Percentiles rank a stretch among this genome's conserved stretches.
These are phyloP conservation scores for Colletotrichum musae DNA, from an alignment of 2,329 filamentous ascomycete genomes.

Conservation along the genomic window DNA sequence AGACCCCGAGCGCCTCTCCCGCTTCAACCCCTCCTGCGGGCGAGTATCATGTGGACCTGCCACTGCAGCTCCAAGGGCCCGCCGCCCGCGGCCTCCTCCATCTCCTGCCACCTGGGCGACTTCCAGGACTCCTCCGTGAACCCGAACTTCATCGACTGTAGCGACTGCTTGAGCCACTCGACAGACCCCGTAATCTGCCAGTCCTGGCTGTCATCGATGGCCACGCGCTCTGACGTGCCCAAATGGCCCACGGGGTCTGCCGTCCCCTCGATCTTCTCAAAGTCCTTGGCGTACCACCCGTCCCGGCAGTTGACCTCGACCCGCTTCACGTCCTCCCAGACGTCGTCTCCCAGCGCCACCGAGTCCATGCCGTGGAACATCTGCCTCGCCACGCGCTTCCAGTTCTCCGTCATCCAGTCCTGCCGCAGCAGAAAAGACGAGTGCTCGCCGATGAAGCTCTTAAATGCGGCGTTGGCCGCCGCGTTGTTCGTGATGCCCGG, in stretches of 20 bases:
- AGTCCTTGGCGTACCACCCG: constrained; percentile 29
- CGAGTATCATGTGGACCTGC: constrained; percentile 33
- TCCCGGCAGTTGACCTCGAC: constrained; percentile 24
- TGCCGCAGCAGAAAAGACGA: constrained; percentile 7
- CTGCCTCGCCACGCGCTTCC: constrained; percentile 30
- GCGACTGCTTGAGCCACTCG: constrained; percentile 34
- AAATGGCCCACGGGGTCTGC: constrained; percentile 10
- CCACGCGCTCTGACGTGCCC: constrained; percentile 1
- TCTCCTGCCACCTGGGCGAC: constrained; percentile 18
- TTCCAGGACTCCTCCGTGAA: constrained; percentile 28
- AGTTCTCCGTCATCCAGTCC: constrained; percentile 20
- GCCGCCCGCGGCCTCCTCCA: neutral
- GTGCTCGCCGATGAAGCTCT: constrained; percentile 17
- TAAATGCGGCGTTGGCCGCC: constrained; percentile 17
- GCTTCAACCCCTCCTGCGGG: constrained; percentile 15
- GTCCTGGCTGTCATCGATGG: constrained; percentile 14
- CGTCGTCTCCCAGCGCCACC: constrained; percentile 7
- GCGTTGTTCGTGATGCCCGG: constrained; percentile 19
- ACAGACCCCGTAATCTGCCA: constrained; percentile 26
- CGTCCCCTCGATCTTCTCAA: constrained; percentile 15
- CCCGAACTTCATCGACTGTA: constrained; percentile 28
- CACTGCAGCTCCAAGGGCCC: constrained; percentile 22
- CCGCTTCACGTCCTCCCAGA: constrained; percentile 26
- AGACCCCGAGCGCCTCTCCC: neutral
- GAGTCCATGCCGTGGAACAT: constrained; percentile 33